Base-by-base conservation (phyloP, 345 rosid species). In the Schrenkiella parvula region DNA sequence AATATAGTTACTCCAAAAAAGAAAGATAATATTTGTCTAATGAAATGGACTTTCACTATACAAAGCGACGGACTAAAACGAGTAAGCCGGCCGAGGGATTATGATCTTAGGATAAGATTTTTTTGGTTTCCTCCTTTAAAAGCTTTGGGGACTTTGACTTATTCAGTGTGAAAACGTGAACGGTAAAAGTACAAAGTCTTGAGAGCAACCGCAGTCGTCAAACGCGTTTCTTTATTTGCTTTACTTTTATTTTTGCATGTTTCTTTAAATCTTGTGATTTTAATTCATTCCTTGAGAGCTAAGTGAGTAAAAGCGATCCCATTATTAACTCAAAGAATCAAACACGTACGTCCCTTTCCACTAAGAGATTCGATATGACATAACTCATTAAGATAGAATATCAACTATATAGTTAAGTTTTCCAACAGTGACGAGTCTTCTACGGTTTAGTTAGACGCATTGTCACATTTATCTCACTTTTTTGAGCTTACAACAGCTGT, bases 191-290 rank as follows among this genome's bases (percentile, higher is more conserved):
- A 11, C 10, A 47, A 21, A 35, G 51, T 37, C 41, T 25, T 37
- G 21, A 29, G 51, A 71, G 60, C 52, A 42, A 64, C 64, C 64
- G 28, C 77, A 48, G 71, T 64, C 29, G 54, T 54, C 70, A 64
- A 43, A 64, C 70, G 70, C 77, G 70, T 72, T 43, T 54, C 25
- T 9, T 29, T 17, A 21, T 46, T 15, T 21, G 7, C 52, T 50
- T 63, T 53, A 31, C 34, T 51, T 39, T 10, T n/a, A n/a, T 11
- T 10, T 63, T 41, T 19, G 19, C 25, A n/a, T 1, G 2, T 8
- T 26, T 59, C 10, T 59, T 51, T 51, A 51, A 51, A 34, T 57
- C 47, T 17, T 60, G 61, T 71, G 61, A 52, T 29, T 3, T 47
- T 29, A 2, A 63, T 41, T 72, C 47, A 64, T 53, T 63, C 21